Evolutionary conservation across 805 yeast genomes (phyloP), one percentile per base, ranked within the genome.

Genomic region (Candida andamanensis): DNA sequence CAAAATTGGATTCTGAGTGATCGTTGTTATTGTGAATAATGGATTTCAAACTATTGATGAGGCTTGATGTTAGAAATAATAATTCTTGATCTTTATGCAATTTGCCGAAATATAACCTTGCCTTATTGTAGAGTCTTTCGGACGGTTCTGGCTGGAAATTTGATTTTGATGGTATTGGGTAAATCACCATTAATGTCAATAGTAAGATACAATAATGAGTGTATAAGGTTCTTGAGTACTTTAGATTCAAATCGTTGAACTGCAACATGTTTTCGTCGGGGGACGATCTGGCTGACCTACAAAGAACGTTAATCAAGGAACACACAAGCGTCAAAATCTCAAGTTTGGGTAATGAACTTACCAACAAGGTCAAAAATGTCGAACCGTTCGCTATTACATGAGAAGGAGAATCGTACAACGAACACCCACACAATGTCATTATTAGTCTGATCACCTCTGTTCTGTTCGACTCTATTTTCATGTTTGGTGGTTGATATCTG

Each of bases 401-500:
- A 5, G 65, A 45, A 1, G 74, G 65, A 2, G 58, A 35, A 4
- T 48, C 52, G 50, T 84, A 87, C 29, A 87, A 49, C 11, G 78
- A 67, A 28, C 69, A 71, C 2, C 95, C 80, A 15, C 74, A 63
- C 5, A 89, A 55, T 0, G 79, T 63, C 6, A 83, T 46, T 8
- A 90, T 34, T 6, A 86, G 58, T 29, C 80, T 62, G 23, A 90
- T 44, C 2, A 84, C 59, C 47, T 84, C 94, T 4, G 78, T 57
- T 45, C 95, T 70, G 49, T 83, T 77, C 16, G 76, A 51, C 43
- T 83, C 89, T 24, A 75, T 47, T 3, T 52, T 34, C 6, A 50
- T 32, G 26, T 59, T 54, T 1, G 63, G 56, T 2, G 48, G 30
- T 5, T 14, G 31, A 34, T 47, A 53, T 31, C 45, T 52, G 4